Conservation (phyloP, 1,139 yeast genomes). For the Blastobotrys indianensis region DNA sequence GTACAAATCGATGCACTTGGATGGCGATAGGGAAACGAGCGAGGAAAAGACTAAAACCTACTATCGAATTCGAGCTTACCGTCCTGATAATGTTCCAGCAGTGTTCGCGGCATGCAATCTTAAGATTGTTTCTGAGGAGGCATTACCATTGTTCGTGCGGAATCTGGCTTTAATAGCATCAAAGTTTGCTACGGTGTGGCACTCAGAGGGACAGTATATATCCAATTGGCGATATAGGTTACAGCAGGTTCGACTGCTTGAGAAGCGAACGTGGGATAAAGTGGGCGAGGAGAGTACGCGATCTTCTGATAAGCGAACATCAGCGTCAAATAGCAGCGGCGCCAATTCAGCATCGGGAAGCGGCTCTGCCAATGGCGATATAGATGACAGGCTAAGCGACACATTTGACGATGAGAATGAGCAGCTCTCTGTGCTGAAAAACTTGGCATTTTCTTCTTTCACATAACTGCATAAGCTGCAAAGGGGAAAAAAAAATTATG, state of each 20-base stretch:
- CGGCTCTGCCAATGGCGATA: not conserved
- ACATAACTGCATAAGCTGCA: constrained; percentile 4
- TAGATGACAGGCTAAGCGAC: not conserved
- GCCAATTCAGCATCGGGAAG: not conserved
- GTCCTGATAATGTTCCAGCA: constrained; percentile 69
- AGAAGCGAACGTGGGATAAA: constrained; percentile 33
- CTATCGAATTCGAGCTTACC: constrained; percentile 56
- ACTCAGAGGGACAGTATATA: constrained; percentile 47
- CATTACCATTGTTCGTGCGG: constrained; percentile 58
- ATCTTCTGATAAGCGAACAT: not conserved
- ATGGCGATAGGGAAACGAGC: constrained; percentile 4
- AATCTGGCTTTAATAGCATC: constrained; percentile 61
- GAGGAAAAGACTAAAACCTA: constrained; percentile 25
- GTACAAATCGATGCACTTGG: constrained; percentile 13
- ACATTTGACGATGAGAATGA: constrained; percentile 1
- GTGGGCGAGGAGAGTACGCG: not conserved
- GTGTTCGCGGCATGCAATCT: constrained; percentile 71
- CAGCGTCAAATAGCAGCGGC: not conserved
- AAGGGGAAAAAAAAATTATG: no score
- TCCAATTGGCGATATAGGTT: constrained; percentile 66
- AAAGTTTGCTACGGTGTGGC: constrained; percentile 74
- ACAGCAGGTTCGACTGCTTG: constrained; percentile 49
- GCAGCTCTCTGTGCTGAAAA: constrained; percentile 6
- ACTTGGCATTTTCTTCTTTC: constrained; percentile 9
- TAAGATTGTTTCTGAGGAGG: constrained; percentile 57